Conservation (phyloP, 2,329 filamentous ascomycete species). For the Fusarium staphyleae region DNA sequence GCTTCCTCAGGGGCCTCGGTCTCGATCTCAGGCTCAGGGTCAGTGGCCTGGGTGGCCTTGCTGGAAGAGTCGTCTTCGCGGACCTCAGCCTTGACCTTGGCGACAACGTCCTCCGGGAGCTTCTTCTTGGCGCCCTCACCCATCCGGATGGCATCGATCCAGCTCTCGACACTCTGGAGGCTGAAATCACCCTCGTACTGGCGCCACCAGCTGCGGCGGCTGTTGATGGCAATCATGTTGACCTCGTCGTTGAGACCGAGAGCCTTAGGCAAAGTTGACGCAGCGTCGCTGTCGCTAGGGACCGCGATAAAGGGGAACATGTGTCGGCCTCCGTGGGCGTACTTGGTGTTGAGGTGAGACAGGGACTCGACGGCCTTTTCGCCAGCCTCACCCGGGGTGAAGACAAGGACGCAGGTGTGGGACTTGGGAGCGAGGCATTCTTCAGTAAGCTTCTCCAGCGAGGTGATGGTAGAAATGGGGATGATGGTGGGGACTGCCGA, state of each 20-base stretch:
- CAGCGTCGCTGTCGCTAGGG: slow-evolving; percentile 55
- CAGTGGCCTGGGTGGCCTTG: slow-evolving; percentile 33
- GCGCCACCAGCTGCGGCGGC: slow-evolving; percentile 85
- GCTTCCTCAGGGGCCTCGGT: slow-evolving; percentile 39
- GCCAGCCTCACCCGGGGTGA: slow-evolving; percentile 66
- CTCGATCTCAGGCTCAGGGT: slow-evolving; percentile 38
- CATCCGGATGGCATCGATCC: slow-evolving; percentile 91
- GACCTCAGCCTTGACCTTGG: slow-evolving; percentile 46
- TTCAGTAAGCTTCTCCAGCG: slow-evolving; percentile 68
- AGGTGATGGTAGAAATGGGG: slow-evolving; percentile 70
- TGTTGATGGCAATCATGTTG: slow-evolving; percentile 83
- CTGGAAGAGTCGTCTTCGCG: slow-evolving; percentile 29
- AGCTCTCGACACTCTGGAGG: slow-evolving; percentile 72
- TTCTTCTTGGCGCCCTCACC: slow-evolving; percentile 84
- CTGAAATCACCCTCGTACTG: slow-evolving; percentile 70
- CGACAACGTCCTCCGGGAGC: slow-evolving; percentile 68
- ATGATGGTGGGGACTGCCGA: slow-evolving; percentile 54
- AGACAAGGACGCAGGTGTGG: slow-evolving; percentile 81
- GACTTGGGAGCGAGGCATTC: slow-evolving; percentile 79
- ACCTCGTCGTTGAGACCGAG: slow-evolving; percentile 69
- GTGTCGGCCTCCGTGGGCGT: slow-evolving; percentile 68
- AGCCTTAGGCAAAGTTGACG: slow-evolving; percentile 52
- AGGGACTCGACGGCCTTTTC: slow-evolving; percentile 68
- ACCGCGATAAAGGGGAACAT: slow-evolving; percentile 87
- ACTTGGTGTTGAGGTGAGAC: slow-evolving; percentile 77